Evolutionary conservation across 257 asterid species (phyloP).

Genomic region (Mitragyna speciosa): DNA sequence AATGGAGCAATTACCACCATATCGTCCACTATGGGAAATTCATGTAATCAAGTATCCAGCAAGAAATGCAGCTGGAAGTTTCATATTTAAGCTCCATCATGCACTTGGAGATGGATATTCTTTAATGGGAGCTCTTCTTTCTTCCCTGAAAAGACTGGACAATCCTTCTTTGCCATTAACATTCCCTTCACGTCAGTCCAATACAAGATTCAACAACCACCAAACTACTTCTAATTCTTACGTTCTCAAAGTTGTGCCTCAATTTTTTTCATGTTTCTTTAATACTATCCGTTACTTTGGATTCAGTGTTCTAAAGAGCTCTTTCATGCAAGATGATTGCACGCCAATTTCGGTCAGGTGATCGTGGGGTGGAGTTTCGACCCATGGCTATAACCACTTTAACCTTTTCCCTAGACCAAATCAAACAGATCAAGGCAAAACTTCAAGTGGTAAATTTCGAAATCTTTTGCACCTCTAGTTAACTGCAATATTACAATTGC

Average conservation of each 20-base stretch:
- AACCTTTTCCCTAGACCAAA: conserved; percentile 20
- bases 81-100: conserved; percentile 34
- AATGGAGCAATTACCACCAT: conserved; percentile 15
- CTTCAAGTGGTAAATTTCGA: conserved; percentile 19
- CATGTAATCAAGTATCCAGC: conserved; percentile 30
- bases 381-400: conserved; percentile 8
- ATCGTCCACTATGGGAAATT: conserved; percentile 31
- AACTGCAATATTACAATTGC: too few species aligned
- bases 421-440: conserved; percentile 27
- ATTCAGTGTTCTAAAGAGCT: conserved; percentile 22
- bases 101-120: conserved; percentile 41
- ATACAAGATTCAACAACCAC: background rate
- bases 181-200: conserved; percentile 26
- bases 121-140: conserved; percentile 33
- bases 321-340: conserved; percentile 24
- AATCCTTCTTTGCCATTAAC: conserved; percentile 30
- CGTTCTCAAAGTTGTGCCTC: background rate
- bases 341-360: conserved; percentile 25
- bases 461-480: background rate
- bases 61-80: conserved; percentile 25
- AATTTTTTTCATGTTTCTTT: background rate
- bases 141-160: conserved; percentile 32
- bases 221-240: background rate
- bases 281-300: conserved; percentile 23
- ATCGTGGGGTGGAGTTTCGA: conserved; percentile 23